Percentiles rank a stretch among this genome's conserved stretches.
Evolutionary conservation across 441 rosid species (phyloP).

Genomic region (Erodium texanum): DNA sequence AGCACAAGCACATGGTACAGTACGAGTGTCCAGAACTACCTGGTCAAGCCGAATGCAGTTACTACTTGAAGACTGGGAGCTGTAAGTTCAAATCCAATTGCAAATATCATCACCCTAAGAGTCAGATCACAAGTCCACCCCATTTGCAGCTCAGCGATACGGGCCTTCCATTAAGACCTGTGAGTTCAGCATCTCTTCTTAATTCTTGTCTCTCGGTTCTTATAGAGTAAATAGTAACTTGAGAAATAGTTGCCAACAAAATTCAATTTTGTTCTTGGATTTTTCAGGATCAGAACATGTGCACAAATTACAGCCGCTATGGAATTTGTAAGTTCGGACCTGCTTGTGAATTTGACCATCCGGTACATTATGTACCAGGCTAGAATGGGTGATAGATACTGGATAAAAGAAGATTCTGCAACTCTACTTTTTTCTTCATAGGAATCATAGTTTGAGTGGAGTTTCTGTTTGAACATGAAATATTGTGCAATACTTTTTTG

Average conservation of each 20-base stretch:
- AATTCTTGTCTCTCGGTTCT: neutral
- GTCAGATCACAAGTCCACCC: constrained; percentile 36
- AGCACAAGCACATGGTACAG: constrained; percentile 34
- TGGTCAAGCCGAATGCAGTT: constrained; percentile 79
- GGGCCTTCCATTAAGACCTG: constrained; percentile 95
- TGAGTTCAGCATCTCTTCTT: constrained; percentile 33
- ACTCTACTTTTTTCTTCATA: no score
- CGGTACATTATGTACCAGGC: constrained; percentile 25
- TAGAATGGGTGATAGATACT: no score
- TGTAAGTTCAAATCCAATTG: constrained; percentile 79
- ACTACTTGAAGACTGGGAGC: constrained; percentile 73
- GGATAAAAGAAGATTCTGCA: no score
- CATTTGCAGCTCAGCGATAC: constrained; percentile 61
- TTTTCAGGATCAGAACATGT: constrained; percentile 57
- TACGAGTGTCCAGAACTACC: constrained; percentile 88
- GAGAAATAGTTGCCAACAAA: neutral
- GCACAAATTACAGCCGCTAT: constrained; percentile 74
- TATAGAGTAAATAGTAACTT: no score
- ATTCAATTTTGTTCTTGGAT: no score
- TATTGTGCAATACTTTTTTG: no score
- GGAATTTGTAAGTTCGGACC: constrained; percentile 95
- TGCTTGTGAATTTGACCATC: constrained; percentile 83
- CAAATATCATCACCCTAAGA: constrained; percentile 91
- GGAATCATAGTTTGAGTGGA: no score
- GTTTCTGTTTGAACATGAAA: no score